Evolutionary conservation across 768 basidiomycete genomes (phyloP), one percentile per base, ranked within the genome.

Genomic region (Hypsizygus marmoreus): DNA sequence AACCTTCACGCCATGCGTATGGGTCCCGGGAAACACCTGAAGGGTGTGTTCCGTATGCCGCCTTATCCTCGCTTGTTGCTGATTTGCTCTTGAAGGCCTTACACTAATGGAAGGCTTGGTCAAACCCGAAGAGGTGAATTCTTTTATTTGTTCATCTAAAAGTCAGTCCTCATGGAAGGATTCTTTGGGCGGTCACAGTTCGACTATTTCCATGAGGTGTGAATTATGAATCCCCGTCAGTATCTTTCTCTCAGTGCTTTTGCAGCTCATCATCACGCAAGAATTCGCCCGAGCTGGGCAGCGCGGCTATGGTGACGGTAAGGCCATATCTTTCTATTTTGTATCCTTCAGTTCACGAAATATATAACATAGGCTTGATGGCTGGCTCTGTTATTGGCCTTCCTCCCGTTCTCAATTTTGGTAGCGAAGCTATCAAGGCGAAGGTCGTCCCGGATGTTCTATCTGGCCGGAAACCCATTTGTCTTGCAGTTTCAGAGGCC

Each of bases 1-100:
- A 84, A 92, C 57, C 44, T 97, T 14, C 88, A 91, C 61, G 89
- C 91, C 11, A 95, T 97, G 94, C 83, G 91, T 14, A 75, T 95
- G 69, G 95, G 95, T 12, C 95, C 95, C 17, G 93, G 92, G 20
- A 89, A 89, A 64, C 93, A 97, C 57, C 74, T 97, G 17, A 77
- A 88, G 55, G 70, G 72, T 59, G 33, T 8, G 43, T 43, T 19
- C 11, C 14, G 35, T 17, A 6, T 16, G n/a, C n/a, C n/a, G n/a
- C n/a, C 20, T 40, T 32, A 22, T 37, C 10, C 13, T 12, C 33
- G 19, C 34, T 23, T 44, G 7, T 19, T 31, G 28, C 14, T 53
- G 13, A 35, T 26, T 31, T 28, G 30, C 7, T 16, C 16, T 34
- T 22, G 19, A 31, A 63, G 92, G 92, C 6, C 73, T 81, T 16